Conservation (phyloP, 148 eudicot genomes). For the Chenopodium formosanum region DNA sequence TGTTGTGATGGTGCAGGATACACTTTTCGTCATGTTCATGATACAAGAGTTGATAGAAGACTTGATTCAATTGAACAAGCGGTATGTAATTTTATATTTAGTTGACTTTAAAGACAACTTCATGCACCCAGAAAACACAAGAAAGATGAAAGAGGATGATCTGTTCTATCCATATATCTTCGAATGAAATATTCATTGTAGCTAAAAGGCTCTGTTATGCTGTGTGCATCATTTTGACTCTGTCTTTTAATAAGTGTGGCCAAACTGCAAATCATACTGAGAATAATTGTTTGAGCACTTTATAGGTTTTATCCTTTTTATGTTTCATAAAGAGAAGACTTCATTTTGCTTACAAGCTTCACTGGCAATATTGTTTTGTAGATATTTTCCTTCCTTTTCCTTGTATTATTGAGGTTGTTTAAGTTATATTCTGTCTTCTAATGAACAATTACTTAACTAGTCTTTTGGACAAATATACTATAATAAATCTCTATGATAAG, state of each 20-base stretch:
- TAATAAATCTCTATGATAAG: too few species aligned
- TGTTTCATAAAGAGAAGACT: neutral
- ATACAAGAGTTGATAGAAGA: constrained; percentile 65
- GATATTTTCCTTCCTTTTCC: too few species aligned
- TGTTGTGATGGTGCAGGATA: constrained; percentile 62
- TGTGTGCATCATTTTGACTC: neutral
- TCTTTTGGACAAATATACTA: too few species aligned
- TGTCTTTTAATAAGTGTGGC: neutral
- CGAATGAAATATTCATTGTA: neutral
- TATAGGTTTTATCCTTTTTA: too few species aligned
- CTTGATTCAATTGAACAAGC: constrained; percentile 82
- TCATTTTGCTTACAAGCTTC: neutral
- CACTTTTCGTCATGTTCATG: constrained; percentile 77
- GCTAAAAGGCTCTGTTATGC: neutral
- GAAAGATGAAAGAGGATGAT: neutral
- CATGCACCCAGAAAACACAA: neutral
- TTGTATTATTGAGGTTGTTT: too few species aligned
- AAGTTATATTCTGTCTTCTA: too few species aligned
- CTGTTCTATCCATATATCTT: neutral
- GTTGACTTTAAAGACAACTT: neutral
- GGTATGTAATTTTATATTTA: constrained; percentile 41
- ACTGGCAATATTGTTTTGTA: too few species aligned
- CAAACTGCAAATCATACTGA: neutral
- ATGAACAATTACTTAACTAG: too few species aligned
- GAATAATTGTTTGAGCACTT: too few species aligned